A percentile compares a stretch with the other conserved stretches of the same genome.
Evolutionary conservation across 306 rosid species (phyloP).

Genomic region (Prunus davidiana): DNA sequence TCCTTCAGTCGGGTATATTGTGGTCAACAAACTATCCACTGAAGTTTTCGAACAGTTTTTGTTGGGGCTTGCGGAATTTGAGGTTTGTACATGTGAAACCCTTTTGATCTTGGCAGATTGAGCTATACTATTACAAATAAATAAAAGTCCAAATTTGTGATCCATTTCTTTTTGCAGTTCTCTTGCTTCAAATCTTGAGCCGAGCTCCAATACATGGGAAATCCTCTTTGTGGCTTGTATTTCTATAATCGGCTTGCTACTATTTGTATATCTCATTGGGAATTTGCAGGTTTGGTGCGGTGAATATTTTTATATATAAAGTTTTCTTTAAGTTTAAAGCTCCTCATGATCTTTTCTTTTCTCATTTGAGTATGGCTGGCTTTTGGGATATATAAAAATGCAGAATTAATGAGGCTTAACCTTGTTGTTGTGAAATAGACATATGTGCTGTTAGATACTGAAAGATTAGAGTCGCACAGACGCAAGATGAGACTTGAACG

Average conservation of each 20-base stretch:
- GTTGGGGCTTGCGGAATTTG: slow-evolving; percentile 43
- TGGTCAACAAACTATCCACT: slow-evolving; percentile 6
- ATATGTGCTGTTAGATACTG: not conserved
- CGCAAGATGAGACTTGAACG: not conserved
- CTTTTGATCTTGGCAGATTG: slow-evolving; percentile 4
- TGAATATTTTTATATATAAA: no score
- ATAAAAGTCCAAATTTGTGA: no score
- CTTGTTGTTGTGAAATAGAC: not conserved
- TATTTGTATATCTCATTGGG: slow-evolving; percentile 30
- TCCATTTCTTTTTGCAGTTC: not conserved
- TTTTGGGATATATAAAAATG: no score
- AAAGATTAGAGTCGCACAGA: not conserved
- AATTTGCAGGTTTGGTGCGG: slow-evolving; percentile 22
- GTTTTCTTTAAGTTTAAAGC: no score
- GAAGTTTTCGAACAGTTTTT: slow-evolving; percentile 30
- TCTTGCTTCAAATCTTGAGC: slow-evolving; percentile 23
- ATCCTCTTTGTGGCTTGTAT: slow-evolving; percentile 13
- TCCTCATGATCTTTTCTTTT: no score
- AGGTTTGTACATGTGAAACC: slow-evolving; percentile 18
- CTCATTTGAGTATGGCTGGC: no score
- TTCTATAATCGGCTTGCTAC: slow-evolving; percentile 25
- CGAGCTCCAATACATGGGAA: slow-evolving; percentile 24
- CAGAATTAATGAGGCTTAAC: not conserved
- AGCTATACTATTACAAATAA: no score
- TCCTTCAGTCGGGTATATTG: slow-evolving; percentile 19